Base-by-base conservation (phyloP, 2,329 filamentous ascomycete genomes). In the Neoarthrinium moseri region DNA sequence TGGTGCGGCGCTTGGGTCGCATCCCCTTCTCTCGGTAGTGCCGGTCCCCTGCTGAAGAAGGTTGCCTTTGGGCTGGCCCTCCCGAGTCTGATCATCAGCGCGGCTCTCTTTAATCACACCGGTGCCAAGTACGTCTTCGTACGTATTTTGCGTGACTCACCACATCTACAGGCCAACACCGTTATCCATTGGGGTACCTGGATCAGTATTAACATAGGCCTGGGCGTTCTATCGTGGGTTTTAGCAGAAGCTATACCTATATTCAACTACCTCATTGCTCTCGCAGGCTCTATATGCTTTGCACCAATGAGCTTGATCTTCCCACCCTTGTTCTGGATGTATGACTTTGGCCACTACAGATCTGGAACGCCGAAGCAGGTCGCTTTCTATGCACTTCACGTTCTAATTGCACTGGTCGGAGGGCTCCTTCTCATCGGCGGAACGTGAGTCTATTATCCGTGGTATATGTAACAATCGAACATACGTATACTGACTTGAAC, bases 1-100 rank as follows among this genome's bases (percentile, higher is more conserved):
- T 84, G 72, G 68, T 83, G 80, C 51, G 82, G 82, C 4, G 67
- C 77, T 48, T 85, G 77, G 74, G 80, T 86, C 4, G 77, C 81
- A 0, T 78, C 74, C 4, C 83, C 83, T 0, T 79, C 80, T 1
- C 71, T 86, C 0, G 81, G 81, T 7, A 80, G 74, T 32, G 82
- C 81, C 0, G 81, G 82, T 5, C 66, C 68, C 3, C 73, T 70
- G 1, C 66, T 85, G 51, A 84, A 85, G 64, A 83, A 80, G 59
- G 70, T 84, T 0, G 64, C 78, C 0, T 86, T 84, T 52, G 82
- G 81, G 2, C 68, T 85, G 34, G 81, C 72, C 2, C 58, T 84
- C 6, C 66, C 74, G 3, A 78, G 78, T 2, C 65, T 84, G 4
- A 62, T 78, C 24, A 72, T 83, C 30, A 58, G 54, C 23, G 58